Percentiles rank a stretch among this genome's conserved stretches.
phyloP scores from a whole-genome alignment of 148 eudicot genomes.

The Silene conica region DNA sequence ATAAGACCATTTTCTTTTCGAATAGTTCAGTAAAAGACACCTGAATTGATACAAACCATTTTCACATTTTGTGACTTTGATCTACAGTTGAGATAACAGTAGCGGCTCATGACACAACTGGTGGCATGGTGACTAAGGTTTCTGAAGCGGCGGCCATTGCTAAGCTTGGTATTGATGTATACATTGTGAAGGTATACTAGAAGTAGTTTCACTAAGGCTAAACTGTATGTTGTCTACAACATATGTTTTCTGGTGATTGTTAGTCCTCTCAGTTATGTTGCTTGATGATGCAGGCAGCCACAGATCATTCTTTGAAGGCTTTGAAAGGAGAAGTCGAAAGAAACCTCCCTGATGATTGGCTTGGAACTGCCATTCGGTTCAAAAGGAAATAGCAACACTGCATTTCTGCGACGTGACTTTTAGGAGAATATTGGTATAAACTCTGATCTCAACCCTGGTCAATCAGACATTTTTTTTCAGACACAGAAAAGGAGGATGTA shows the following conservation, averaged over 20 bases:
- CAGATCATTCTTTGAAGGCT: slow-evolving; percentile 76
- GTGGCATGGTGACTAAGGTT: slow-evolving; percentile 90
- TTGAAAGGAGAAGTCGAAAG: slow-evolving; percentile 53
- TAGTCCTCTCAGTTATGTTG: neutral
- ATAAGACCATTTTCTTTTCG: too few species aligned
- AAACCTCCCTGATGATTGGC: slow-evolving; percentile 65
- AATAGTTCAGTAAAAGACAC: too few species aligned
- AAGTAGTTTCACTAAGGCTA: neutral
- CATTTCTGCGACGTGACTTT: neutral
- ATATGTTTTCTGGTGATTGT: neutral
- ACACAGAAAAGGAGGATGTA: neutral
- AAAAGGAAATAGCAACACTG: slow-evolving; percentile 24
- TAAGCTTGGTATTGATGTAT: slow-evolving; percentile 87
- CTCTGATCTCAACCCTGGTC: neutral
- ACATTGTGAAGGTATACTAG: slow-evolving; percentile 64
- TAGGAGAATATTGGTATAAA: neutral
- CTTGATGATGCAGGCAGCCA: slow-evolving; percentile 61
- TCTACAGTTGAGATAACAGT: slow-evolving; percentile 76
- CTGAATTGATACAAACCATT: slow-evolving; percentile 13
- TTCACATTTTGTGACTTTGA: neutral
- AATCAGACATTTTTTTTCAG: neutral
- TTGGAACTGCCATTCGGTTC: slow-evolving; percentile 76
- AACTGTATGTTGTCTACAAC: neutral
- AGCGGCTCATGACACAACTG: slow-evolving; percentile 94
- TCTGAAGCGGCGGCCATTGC: slow-evolving; percentile 92